Base-by-base conservation (phyloP, 2,329 filamentous ascomycete species). In the Leptographium wingfieldii region DNA sequence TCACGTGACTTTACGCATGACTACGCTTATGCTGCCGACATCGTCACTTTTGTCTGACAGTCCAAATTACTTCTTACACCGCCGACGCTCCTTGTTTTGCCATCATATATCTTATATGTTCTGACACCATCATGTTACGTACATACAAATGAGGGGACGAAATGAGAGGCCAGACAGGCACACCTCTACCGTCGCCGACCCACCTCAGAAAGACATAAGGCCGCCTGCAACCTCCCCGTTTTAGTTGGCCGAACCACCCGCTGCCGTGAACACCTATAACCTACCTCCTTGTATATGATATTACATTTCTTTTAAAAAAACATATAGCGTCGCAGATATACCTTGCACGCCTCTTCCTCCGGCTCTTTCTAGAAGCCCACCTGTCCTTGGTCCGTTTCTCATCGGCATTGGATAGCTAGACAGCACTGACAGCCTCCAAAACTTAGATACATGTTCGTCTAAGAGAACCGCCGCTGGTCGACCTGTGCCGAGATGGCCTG, bases 401-500 rank as follows among this genome's bases (percentile, higher is more conserved):
- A 11, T 38, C 38, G 14, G 38, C 3, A 40, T 35, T 35, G 9
- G 33, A 35, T 35, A 35, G 33, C 33, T 35, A 35, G 33, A 5
- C 9, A 11, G 33, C 33, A 35, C 33, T 35, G 33, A 5, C 33
- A 35, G 33, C 10, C 33, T 35, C 33, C 33, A 9, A 35, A 35
- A 35, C 33, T 9, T 35, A 40, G 38, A 14, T 40, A 40, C 57
- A 31, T 55, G 58, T 81, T 16, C 38, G 12, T 40, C 14, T 31
- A 84, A 70, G 78, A 82, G 70, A 79, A 83, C 62, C 81, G 80
- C 61, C 82, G 76, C 65, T 80, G 76, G 10, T 79, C 74, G 59
- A 75, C 75, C 67, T 82, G 80, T 43, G 79, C 78, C 52, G 71
- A 71, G 73, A 82, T 80, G 59, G 82, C 79, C 35, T 77, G 74